Evolutionary conservation across 805 yeast species (phyloP).

Genomic region (Myxozyma nipponensis): DNA sequence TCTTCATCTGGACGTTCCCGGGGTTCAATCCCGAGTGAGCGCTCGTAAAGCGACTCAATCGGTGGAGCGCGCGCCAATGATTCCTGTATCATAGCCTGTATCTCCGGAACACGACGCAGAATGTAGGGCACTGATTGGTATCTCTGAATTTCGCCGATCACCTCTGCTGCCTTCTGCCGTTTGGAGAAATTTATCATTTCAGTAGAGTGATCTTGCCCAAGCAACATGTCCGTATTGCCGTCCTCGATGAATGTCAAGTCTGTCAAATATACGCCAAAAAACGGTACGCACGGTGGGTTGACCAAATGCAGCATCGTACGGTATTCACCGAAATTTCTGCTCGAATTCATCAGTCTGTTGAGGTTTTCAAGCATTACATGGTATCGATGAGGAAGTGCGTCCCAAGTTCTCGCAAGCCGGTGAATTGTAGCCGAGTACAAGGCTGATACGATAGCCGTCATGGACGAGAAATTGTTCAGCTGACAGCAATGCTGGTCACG

Average conservation of each 20-base stretch:
- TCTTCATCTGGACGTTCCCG: slow-evolving; percentile 29
- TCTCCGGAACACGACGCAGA: slow-evolving; percentile 57
- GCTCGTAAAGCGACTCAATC: slow-evolving; percentile 74
- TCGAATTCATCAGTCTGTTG: slow-evolving; percentile 83
- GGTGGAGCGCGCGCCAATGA: slow-evolving; percentile 61
- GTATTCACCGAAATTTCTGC: slow-evolving; percentile 83
- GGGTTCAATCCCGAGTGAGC: slow-evolving; percentile 75
- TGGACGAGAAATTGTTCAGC: slow-evolving; percentile 78
- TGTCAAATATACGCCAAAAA: slow-evolving; percentile 84
- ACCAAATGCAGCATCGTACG: slow-evolving; percentile 72
- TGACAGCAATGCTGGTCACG: slow-evolving; percentile 48
- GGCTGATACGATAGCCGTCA: slow-evolving; percentile 91
- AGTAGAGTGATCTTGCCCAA: not conserved
- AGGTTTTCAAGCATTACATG: slow-evolving; percentile 55
- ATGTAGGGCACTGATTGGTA: slow-evolving; percentile 64
- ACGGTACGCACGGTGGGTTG: slow-evolving; percentile 82
- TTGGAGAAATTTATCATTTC: slow-evolving; percentile 73
- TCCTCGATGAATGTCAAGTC: slow-evolving; percentile 85
- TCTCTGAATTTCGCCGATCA: slow-evolving; percentile 69
- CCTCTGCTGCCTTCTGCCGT: slow-evolving; percentile 65
- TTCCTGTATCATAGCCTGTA: slow-evolving; percentile 46
- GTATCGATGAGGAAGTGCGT: slow-evolving; percentile 51
- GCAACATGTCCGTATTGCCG: slow-evolving; percentile 68
- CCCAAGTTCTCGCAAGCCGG: slow-evolving; percentile 83
- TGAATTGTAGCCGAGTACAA: slow-evolving; percentile 82